Percentiles rank a stretch among this genome's conserved stretches.
These are phyloP conservation scores for Gonium pectorale DNA, from an alignment of 139 green algal species.

Conservation along the genomic window DNA sequence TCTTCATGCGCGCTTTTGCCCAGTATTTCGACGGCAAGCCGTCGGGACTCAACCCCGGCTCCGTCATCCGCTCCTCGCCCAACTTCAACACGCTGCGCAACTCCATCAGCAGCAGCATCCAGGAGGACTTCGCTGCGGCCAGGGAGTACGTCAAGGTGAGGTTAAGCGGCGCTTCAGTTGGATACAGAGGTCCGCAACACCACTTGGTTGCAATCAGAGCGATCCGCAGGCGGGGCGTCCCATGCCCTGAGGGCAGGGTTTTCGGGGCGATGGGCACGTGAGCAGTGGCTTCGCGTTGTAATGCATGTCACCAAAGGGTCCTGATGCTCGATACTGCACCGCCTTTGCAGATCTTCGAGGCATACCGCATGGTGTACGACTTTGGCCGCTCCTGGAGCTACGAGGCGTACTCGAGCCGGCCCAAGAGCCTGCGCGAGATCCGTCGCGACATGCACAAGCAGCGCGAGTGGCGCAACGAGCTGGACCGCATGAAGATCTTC, in stretches of 20 bases:
- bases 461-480: slow-evolving; percentile 78
- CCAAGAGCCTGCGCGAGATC: slow-evolving; percentile 72
- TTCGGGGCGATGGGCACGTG: too few species aligned
- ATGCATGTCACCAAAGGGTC: too few species aligned
- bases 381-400: slow-evolving; percentile 75
- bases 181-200: too few species aligned
- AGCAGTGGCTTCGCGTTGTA: too few species aligned
- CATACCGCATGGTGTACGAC: slow-evolving; percentile 79
- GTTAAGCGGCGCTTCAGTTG: too few species aligned
- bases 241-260: too few species aligned
- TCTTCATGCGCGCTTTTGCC: slow-evolving; percentile 82
- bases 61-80: slow-evolving; percentile 70
- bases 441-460: slow-evolving; percentile 79
- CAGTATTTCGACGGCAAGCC: slow-evolving; percentile 80
- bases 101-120: slow-evolving; percentile 55
- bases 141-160: slow-evolving; percentile 69
- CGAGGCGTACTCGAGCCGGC: slow-evolving; percentile 68
- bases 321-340: too few species aligned
- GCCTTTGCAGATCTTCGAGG: slow-evolving; percentile 72
- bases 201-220: too few species aligned
- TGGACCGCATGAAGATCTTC: slow-evolving; percentile 84
- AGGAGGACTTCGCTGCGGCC: slow-evolving; percentile 66
- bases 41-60: slow-evolving; percentile 69
- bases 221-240: too few species aligned
- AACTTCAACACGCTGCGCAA: slow-evolving; percentile 58